A percentile compares a stretch with the other conserved stretches of the same genome.
Evolutionary conservation across 495 filamentous ascomycete species (phyloP).

Genomic region (Hypoxylon perforatum): DNA sequence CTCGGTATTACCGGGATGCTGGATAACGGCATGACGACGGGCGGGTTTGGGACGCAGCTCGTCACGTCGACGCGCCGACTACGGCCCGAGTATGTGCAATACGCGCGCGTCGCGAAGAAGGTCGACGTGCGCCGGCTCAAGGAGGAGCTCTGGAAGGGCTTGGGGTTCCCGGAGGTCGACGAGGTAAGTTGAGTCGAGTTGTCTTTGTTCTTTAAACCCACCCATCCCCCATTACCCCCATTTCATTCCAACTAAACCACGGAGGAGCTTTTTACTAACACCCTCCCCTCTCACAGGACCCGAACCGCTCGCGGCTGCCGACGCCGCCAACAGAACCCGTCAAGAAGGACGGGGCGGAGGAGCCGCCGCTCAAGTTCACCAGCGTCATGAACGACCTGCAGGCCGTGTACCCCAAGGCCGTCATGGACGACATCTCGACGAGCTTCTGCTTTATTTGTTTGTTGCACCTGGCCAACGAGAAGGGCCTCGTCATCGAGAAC

Average conservation of each 20-base stretch:
- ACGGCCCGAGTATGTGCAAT: constrained; percentile 95
- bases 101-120: constrained; percentile 96
- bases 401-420: constrained; percentile 81
- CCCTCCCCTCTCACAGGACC: constrained; percentile 30
- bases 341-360: constrained; percentile 36
- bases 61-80: constrained; percentile 87
- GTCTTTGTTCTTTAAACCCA: background rate
- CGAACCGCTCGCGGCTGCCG: constrained; percentile 43
- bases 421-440: constrained; percentile 94
- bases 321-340: constrained; percentile 43
- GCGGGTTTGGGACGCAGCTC: constrained; percentile 88
- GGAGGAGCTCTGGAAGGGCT: constrained; percentile 94
- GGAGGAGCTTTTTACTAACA: no score
- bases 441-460: constrained; percentile 97
- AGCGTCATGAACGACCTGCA: constrained; percentile 89
- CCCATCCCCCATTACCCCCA: background rate
- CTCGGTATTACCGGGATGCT: constrained; percentile 61
- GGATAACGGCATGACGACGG: constrained; percentile 61
- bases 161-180: constrained; percentile 68
- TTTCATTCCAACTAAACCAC: constrained; percentile 10
- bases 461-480: constrained; percentile 96
- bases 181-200: constrained; percentile 48
- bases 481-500: constrained; percentile 80
- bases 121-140: constrained; percentile 97
- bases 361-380: constrained; percentile 78